Base-by-base conservation (phyloP, 306 rosid species). In the Malus domestica region DNA sequence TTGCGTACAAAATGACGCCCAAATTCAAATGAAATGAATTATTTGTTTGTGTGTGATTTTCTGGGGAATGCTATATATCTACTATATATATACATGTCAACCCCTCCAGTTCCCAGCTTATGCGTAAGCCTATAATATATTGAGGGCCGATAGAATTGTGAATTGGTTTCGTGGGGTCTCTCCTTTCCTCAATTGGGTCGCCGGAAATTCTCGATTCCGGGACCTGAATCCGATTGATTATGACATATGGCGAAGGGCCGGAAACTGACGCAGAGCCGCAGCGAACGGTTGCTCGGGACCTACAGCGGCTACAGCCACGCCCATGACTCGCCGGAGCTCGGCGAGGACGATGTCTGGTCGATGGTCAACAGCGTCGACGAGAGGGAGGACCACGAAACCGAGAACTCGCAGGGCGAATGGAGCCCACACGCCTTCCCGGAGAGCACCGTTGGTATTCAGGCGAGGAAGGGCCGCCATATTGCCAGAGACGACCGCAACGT, bases 331-430 rank as follows among this genome's bases (percentile, higher is more conserved):
- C 76, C 90, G 68, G 99, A 95, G 86, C 85, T 95, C 81, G 86
- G 82, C 10, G 99, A 92, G 70, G 97, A 89, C 54, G 99, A 95
- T 68, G 78, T 95, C 38, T 95, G 99, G 99, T 85, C 91, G 16
- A 78, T 86, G 35, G 85, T 75, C 15, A 93, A 82, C 3, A 82
- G 44, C 40, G 40, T 67, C 25, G 60, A 52, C 72, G 84, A 80
- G 35, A 19, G 60, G 20, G 82, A 78, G 13, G 83, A 81, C 30
- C 63, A 25, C 30, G 70, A 29, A 2, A 55, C 42, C 5, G 79
- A 68, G 29, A 38, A 19, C 40, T 66, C 84, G 5, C 60, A 38
- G 33, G 71, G 59, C 15, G 90, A 87, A 23, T 78, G 84, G 87
- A 79, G 73, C 20, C 76, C 86, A 45, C 78, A 52, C 46, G 4